Evolutionary conservation across 306 rosid genomes (phyloP).

Genomic region (Casuarina equisetifolia): DNA sequence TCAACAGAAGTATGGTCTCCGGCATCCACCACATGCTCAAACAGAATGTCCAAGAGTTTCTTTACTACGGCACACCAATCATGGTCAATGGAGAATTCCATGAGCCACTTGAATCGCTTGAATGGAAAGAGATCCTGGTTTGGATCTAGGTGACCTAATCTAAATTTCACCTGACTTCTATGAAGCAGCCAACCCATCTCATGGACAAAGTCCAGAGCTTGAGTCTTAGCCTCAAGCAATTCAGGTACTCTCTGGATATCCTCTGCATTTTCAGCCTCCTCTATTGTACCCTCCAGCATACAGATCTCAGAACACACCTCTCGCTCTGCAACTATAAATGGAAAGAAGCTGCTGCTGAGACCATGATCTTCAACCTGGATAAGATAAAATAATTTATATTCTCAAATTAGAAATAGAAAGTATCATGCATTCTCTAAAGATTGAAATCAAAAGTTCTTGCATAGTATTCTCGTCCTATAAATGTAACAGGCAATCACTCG

Average conservation of each 20-base stretch:
- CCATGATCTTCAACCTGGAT: constrained; percentile 88
- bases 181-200: constrained; percentile 98
- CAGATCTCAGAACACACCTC: constrained; percentile 85
- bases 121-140: constrained; percentile 54
- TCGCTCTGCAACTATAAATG: constrained; percentile 84
- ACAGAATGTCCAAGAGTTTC: constrained; percentile 62
- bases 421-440: constrained; percentile 16
- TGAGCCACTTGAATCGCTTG: constrained; percentile 68
- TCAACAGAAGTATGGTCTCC: constrained; percentile 57
- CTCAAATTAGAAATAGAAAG: constrained; percentile 26
- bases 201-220: constrained; percentile 70
- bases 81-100: constrained; percentile 83
- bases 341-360: constrained; percentile 80
- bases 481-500: constrained; percentile 14
- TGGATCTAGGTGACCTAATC: constrained; percentile 64
- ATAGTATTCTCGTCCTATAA: constrained; percentile 16
- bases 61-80: constrained; percentile 87
- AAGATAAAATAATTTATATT: constrained; percentile 2
- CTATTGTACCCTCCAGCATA: constrained; percentile 62
- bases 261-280: constrained; percentile 43
- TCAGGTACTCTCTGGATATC: constrained; percentile 36
- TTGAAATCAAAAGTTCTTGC: not conserved
- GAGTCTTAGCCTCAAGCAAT: constrained; percentile 58
- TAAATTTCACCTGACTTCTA: constrained; percentile 53
- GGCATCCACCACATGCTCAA: constrained; percentile 61